Conservation (phyloP, 225 moss, liverwort and hornwort species). For the Anthoceros angustus region DNA sequence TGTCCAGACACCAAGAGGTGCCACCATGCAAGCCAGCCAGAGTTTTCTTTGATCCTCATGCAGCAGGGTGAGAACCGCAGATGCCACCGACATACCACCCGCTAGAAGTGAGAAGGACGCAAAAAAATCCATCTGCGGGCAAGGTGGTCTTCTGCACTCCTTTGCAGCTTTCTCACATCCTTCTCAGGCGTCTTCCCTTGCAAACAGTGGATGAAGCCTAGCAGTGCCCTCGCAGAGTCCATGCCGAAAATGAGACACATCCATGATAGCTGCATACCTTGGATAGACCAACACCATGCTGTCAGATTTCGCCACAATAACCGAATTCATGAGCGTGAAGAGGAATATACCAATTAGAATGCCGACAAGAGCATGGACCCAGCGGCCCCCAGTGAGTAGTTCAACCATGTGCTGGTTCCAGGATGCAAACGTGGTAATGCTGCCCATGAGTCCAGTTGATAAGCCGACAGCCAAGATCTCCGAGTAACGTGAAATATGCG, state of each 20-base stretch:
- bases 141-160: constrained; percentile 26
- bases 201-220: constrained; percentile 15
- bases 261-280: constrained; percentile 70
- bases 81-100: constrained; percentile 35
- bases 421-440: constrained; percentile 80
- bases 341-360: constrained; percentile 47
- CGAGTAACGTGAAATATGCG: constrained; percentile 53
- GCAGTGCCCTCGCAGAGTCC: constrained; percentile 51
- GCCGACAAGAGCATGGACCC: constrained; percentile 50
- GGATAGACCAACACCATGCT: neutral
- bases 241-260: constrained; percentile 67
- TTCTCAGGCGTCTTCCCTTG: constrained; percentile 19
- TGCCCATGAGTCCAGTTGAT: constrained; percentile 95
- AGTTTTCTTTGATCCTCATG: constrained; percentile 48
- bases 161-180: constrained; percentile 22
- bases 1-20: constrained; percentile 86
- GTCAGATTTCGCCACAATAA: too few species aligned
- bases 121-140: constrained; percentile 29
- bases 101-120: constrained; percentile 30
- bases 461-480: constrained; percentile 70
- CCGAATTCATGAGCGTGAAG: neutral
- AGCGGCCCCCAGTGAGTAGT: constrained; percentile 39
- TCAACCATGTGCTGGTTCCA: constrained; percentile 65
- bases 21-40: constrained; percentile 88
- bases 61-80: constrained; percentile 33